Conservation (phyloP, 2,329 filamentous ascomycete species). For the Calonectria ilicicola region DNA sequence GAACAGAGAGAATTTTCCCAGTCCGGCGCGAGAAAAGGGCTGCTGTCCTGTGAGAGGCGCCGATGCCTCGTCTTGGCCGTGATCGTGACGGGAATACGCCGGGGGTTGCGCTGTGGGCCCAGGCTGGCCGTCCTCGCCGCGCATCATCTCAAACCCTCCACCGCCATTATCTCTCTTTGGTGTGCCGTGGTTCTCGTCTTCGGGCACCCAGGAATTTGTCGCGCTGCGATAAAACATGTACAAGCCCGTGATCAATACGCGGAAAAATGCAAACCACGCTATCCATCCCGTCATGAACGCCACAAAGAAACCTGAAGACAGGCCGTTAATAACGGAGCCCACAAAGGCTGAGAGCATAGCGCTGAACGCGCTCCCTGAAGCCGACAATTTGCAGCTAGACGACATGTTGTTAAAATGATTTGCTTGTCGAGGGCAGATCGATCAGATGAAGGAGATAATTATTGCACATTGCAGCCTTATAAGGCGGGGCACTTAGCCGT, state of each 20-base stretch:
- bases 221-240: not conserved
- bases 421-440: not conserved
- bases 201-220: not conserved
- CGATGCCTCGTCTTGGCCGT: not conserved
- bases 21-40: not conserved
- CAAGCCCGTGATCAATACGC: not conserved
- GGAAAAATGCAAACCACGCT: not conserved
- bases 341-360: not conserved
- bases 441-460: not conserved
- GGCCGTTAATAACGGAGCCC: conserved; percentile 3
- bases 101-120: not conserved
- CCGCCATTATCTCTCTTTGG: not conserved
- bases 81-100: not conserved
- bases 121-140: not conserved
- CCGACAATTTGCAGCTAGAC: not conserved
- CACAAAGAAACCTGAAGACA: not conserved
- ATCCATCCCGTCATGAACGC: not conserved
- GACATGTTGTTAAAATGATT: not conserved
- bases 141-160: not conserved
- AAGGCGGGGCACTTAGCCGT: not conserved
- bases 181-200: not conserved
- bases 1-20: not conserved
- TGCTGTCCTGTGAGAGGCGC: not conserved
- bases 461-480: not conserved
- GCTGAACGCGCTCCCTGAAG: not conserved